A percentile compares a stretch with the other conserved stretches of the same genome.
Conservation (phyloP, 1,284 basidiomycete genomes). For the Melanopsichium pennsylvanicum region DNA sequence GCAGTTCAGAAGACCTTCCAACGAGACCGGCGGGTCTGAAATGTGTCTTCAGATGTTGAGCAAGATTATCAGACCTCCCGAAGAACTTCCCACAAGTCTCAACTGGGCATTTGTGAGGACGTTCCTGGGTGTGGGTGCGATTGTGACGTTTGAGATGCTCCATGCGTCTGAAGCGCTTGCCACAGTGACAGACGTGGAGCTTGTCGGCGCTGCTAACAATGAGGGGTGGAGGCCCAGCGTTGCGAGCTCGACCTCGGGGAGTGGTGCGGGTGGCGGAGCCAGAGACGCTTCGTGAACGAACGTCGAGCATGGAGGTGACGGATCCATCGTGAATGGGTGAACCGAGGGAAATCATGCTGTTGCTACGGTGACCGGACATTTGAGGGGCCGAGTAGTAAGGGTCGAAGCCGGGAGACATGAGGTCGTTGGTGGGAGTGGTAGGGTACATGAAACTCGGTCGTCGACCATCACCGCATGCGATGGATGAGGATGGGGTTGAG, state of each 20-base stretch:
- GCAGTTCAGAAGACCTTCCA: conserved; percentile 43
- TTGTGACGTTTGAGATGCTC: conserved; percentile 66
- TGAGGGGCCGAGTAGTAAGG: conserved; percentile 45
- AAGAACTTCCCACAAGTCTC: conserved; percentile 63
- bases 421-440: conserved; percentile 29
- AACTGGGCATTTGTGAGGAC: conserved; percentile 62
- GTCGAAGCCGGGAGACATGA: conserved; percentile 45
- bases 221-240: conserved; percentile 56
- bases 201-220: conserved; percentile 64
- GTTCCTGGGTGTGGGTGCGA: conserved; percentile 64
- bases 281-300: conserved; percentile 32
- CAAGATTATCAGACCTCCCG: conserved; percentile 63
- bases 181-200: conserved; percentile 63
- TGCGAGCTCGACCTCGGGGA: conserved; percentile 36
- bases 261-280: conserved; percentile 36
- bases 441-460: conserved; percentile 30
- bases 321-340: conserved; percentile 35
- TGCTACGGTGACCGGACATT: conserved; percentile 53
- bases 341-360: conserved; percentile 48
- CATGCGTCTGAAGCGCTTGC: conserved; percentile 64
- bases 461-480: conserved; percentile 12
- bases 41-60: conserved; percentile 65
- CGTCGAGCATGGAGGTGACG: conserved; percentile 36
- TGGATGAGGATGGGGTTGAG: conserved; percentile 35
- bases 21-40: conserved; percentile 53